Base-by-base conservation (phyloP, 768 basidiomycete genomes). In the Glaciozyma antarctica region DNA sequence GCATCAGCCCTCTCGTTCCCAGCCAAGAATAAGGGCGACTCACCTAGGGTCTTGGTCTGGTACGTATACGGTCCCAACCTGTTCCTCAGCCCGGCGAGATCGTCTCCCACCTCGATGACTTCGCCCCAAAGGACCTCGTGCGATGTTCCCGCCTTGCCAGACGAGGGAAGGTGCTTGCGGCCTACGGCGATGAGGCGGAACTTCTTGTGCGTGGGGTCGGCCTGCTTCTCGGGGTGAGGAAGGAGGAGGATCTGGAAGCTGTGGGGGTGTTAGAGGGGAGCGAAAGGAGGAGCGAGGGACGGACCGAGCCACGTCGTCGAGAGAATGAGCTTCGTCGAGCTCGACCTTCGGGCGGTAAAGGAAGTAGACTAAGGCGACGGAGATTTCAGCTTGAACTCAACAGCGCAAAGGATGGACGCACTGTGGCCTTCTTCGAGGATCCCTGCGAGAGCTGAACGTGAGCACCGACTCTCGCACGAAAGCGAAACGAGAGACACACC, bases 1-100 rank as follows among this genome's bases (percentile, higher is more conserved):
- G 41, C 38, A 13, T 41, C 38, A 41, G 38, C 38, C 9, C 24
- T 16, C 28, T 45, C 21, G n/a, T n/a, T 47, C 61, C 1, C 21
- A 17, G 24, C 15, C 28, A 34, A 17, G 10, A 21, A 5, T 10
- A 24, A 15, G 32, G 38, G 16, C 0, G 34, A 54, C 0, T 79
- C 78, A 10, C 83, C 83, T 74, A 80, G 76, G 12, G 84, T 86
- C 74, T 84, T 84, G 0, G 85, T 86, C 70, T 84, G 81, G 69
- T 84, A 85, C 3, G 77, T 77, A 72, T 80, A 81, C 55, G 77
- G 78, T 0, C 81, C 82, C 16, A 85, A 69, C 0, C 80, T 80
- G 60, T 79, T 76, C 68, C 82, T 81, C 30, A 85, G 72, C 30
- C 72, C 72, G 47, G 76, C 74, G 22, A 84, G 71, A 70, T 85